Percentiles rank a stretch among this genome's conserved stretches.
Conservation (phyloP, 1,139 yeast genomes). For the Hanseniaspora sp. region DNA sequence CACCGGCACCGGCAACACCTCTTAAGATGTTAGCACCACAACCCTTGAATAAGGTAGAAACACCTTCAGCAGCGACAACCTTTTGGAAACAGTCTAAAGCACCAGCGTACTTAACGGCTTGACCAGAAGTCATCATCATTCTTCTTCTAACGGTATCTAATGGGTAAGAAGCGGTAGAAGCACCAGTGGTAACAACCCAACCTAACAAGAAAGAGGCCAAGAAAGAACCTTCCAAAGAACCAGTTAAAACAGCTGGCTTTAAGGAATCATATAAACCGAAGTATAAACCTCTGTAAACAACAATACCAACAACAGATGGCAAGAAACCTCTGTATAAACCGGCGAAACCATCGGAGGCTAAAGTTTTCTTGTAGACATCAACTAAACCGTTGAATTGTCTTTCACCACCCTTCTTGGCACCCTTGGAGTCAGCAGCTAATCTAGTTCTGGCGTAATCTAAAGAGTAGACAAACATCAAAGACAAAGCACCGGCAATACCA, state of each 20-base stretch:
- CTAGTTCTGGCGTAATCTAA: conserved; percentile 77
- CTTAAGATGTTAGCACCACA: conserved; percentile 81
- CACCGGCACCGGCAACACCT: conserved; percentile 87
- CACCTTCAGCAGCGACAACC: conserved; percentile 66
- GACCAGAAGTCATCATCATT: conserved; percentile 82
- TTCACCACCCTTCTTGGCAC: conserved; percentile 53
- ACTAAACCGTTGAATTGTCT: conserved; percentile 69
- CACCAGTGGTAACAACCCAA: conserved; percentile 70
- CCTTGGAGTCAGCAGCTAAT: conserved; percentile 73
- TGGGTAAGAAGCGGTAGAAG: conserved; percentile 72
- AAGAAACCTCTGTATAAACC: conserved; percentile 80
- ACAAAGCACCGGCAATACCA: conserved; percentile 75
- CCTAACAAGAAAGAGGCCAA: conserved; percentile 66
- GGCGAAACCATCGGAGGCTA: conserved; percentile 64
- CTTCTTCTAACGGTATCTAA: conserved; percentile 77
- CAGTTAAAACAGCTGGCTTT: conserved; percentile 64
- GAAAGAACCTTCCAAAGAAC: conserved; percentile 61
- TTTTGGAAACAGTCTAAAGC: conserved; percentile 62
- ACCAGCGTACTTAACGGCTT: conserved; percentile 65
- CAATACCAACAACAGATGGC: conserved; percentile 69
- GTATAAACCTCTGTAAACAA: conserved; percentile 77
- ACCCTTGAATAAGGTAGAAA: conserved; percentile 66
- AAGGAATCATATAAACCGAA: conserved; percentile 72
- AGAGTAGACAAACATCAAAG: conserved; percentile 64
- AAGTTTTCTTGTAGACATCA: conserved; percentile 68